phyloP scores from a whole-genome alignment of 257 asterid species.

The Thymus mandschuricus region DNA sequence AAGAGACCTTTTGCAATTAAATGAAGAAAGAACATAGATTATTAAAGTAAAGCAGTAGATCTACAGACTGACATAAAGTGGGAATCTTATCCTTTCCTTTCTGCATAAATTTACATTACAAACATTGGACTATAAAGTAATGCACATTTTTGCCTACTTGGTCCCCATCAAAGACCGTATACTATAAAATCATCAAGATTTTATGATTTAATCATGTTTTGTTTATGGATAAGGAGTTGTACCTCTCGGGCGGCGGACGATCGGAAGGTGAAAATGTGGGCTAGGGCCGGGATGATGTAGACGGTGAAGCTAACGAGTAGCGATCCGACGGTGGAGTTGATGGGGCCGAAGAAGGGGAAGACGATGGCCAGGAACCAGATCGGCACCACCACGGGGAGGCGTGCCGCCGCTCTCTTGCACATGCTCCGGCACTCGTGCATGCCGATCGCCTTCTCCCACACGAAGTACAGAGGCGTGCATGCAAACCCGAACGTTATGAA shows the following conservation, averaged over 20 bases:
- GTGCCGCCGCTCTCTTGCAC: conserved; percentile 45
- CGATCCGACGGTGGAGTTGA: conserved; percentile 42
- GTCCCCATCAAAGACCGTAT: not conserved
- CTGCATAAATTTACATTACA: not conserved
- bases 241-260: conserved; percentile 41
- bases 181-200: too few relatives aligned
- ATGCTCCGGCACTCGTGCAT: conserved; percentile 45
- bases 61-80: not conserved
- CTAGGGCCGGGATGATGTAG: conserved; percentile 39
- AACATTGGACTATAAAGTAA: not conserved
- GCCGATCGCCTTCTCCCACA: conserved; percentile 47
- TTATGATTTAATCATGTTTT: too few relatives aligned
- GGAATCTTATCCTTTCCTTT: not conserved
- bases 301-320: conserved; percentile 47
- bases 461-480: conserved; percentile 43
- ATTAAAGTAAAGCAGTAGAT: not conserved
- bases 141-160: not conserved
- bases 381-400: conserved; percentile 45
- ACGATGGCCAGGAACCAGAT: conserved; percentile 45
- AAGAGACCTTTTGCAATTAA: too few relatives aligned
- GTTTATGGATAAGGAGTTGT: not conserved
- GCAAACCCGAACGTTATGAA: conserved; percentile 48
- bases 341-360: conserved; percentile 48
- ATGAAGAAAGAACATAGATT: not conserved
- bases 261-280: conserved; percentile 44